phyloP scores from a whole-genome alignment of 2,329 filamentous ascomycete genomes.

The Neoascochyta sp. region DNA sequence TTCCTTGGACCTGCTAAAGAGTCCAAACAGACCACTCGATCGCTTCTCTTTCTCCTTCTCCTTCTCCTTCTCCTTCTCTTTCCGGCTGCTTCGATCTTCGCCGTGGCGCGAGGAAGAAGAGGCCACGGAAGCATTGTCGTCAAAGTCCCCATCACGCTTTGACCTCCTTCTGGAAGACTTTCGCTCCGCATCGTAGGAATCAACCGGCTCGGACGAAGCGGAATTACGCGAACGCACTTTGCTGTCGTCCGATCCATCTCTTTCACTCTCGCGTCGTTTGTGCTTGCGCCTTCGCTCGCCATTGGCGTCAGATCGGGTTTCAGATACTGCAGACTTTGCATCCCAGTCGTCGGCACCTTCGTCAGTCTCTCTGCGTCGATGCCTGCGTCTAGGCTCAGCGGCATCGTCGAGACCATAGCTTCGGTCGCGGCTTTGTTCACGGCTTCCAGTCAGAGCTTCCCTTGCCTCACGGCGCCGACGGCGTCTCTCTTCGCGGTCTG shows the following conservation, averaged over 20 bases:
- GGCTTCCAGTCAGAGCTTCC: slow-evolving; percentile 11
- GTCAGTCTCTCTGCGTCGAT: slow-evolving; percentile 34
- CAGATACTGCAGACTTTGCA: slow-evolving; percentile 38
- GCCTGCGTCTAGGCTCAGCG: slow-evolving; percentile 29
- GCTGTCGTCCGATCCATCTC: slow-evolving; percentile 29
- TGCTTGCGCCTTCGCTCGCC: slow-evolving; percentile 36
- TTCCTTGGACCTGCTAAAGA: slow-evolving; percentile 47
- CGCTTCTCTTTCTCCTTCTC: slow-evolving; percentile 42
- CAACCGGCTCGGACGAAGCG: slow-evolving; percentile 42
- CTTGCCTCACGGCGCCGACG: slow-evolving; percentile 20
- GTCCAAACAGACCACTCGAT: slow-evolving; percentile 45
- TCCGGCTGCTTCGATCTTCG: slow-evolving; percentile 35
- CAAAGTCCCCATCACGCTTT: slow-evolving; percentile 40
- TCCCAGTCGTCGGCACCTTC: slow-evolving; percentile 41
- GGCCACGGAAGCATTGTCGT: slow-evolving; percentile 42
- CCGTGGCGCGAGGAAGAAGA: slow-evolving; percentile 41
- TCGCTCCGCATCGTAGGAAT: slow-evolving; percentile 37
- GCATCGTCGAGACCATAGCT: slow-evolving; percentile 31
- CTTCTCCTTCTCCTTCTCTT: slow-evolving; percentile 10
- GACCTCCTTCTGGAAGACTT: slow-evolving; percentile 41
- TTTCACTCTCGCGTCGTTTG: slow-evolving; percentile 29
- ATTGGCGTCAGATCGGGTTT: slow-evolving; percentile 35
- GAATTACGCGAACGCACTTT: slow-evolving; percentile 26
- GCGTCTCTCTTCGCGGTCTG: slow-evolving; percentile 29
- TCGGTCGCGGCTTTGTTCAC: slow-evolving; percentile 38